A percentile compares a stretch with the other conserved stretches of the same genome.
These are phyloP conservation scores for Vitis hybrid DNA, from an alignment of 177 flowering plant genomes.

Conservation along the genomic window DNA sequence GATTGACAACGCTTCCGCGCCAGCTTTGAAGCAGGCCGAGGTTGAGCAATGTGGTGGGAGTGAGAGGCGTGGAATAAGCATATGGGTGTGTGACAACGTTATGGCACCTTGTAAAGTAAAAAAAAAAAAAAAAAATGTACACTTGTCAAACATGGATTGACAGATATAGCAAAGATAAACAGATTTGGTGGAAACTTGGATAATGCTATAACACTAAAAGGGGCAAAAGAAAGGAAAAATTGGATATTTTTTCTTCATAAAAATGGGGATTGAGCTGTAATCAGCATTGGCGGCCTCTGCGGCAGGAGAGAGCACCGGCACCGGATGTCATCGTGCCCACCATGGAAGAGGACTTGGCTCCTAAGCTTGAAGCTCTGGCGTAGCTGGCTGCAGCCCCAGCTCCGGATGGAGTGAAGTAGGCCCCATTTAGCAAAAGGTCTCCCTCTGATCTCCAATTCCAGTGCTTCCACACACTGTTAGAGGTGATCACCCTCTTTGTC, in stretches of 20 bases:
- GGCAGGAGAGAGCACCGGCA: slow-evolving; percentile 67
- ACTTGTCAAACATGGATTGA: slow-evolving; percentile 20
- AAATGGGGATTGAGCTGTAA: neutral
- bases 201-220: neutral
- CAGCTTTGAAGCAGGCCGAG: slow-evolving; percentile 27
- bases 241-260: neutral
- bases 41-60: slow-evolving; percentile 23
- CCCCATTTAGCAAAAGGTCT: slow-evolving; percentile 63
- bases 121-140: slow-evolving; percentile 16
- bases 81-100: slow-evolving; percentile 2
- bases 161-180: slow-evolving; percentile 1
- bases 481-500: slow-evolving; percentile 44
- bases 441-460: slow-evolving; percentile 75
- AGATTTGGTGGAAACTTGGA: slow-evolving; percentile 7
- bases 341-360: slow-evolving; percentile 78
- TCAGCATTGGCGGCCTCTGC: slow-evolving; percentile 36
- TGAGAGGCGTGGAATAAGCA: slow-evolving; percentile 9
- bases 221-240: slow-evolving; percentile 7
- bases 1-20: slow-evolving; percentile 32
- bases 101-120: neutral
- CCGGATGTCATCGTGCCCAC: slow-evolving; percentile 60
- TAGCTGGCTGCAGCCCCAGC: slow-evolving; percentile 71
- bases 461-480: slow-evolving; percentile 23
- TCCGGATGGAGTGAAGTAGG: slow-evolving; percentile 67
- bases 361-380: slow-evolving; percentile 80